Evolutionary conservation across 306 rosid species (phyloP).

Genomic region (Trichosanthes truncata): DNA sequence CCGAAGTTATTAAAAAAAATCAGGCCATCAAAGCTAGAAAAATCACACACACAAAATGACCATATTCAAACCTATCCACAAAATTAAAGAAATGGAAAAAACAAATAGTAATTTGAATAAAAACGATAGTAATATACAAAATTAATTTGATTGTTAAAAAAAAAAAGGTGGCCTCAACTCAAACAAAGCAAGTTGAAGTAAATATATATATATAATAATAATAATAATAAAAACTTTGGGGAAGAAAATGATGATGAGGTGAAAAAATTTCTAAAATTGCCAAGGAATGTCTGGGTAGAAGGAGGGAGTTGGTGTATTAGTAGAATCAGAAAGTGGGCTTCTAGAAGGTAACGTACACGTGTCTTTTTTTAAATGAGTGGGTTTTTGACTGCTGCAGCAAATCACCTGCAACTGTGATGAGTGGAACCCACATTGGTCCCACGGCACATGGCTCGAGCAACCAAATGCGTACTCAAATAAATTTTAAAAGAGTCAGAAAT

Average conservation of each 20-base stretch:
- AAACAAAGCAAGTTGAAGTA: too few species aligned
- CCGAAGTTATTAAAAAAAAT: too few species aligned
- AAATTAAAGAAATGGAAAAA: too few species aligned
- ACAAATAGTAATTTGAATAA: too few species aligned
- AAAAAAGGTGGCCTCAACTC: too few species aligned
- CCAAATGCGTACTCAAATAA: too few species aligned
- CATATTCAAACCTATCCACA: too few species aligned
- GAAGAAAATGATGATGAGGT: background rate
- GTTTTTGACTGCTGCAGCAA: background rate
- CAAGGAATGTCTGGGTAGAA: background rate
- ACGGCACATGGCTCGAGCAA: background rate
- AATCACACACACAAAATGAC: too few species aligned
- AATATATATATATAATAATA: background rate
- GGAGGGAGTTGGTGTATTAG: background rate
- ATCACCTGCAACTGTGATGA: background rate
- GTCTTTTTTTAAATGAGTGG: background rate
- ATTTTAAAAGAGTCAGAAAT: background rate
- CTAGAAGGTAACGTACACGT: conserved; percentile 1
- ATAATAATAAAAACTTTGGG: background rate
- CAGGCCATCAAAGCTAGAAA: too few species aligned
- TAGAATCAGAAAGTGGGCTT: background rate
- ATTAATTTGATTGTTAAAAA: too few species aligned
- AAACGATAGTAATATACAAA: too few species aligned
- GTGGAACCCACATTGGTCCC: background rate
- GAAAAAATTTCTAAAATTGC: background rate